Percentiles rank a stretch among this genome's conserved stretches.
Conservation (phyloP, 2,329 filamentous ascomycete species). For the Sordariomycetes sp. region DNA sequence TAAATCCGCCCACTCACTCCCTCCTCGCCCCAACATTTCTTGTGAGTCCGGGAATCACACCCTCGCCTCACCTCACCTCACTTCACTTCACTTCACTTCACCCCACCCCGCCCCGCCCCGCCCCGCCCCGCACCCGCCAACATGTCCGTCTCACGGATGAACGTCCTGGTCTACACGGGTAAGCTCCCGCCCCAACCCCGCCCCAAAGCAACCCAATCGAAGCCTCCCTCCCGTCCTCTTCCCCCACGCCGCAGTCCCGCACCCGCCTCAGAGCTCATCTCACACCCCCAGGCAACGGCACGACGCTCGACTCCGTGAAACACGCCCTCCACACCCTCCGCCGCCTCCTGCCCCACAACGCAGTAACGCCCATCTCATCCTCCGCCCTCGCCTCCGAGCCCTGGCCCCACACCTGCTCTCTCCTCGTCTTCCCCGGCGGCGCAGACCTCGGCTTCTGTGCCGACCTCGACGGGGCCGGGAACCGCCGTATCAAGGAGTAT, state of each 20-base stretch:
- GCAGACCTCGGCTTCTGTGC: slow-evolving; percentile 90
- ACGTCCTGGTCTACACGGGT: slow-evolving; percentile 91
- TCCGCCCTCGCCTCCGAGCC: slow-evolving; percentile 77
- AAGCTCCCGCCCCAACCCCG: slow-evolving; percentile 12
- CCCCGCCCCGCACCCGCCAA: neutral
- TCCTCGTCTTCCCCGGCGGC: slow-evolving; percentile 85
- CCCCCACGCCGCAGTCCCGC: too few species aligned
- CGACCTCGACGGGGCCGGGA: slow-evolving; percentile 76
- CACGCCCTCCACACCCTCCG: slow-evolving; percentile 82
- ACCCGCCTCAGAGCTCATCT: slow-evolving; percentile 6
- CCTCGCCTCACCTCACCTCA: neutral
- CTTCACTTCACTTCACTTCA: neutral
- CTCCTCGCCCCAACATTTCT: neutral
- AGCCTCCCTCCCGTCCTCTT: neutral
- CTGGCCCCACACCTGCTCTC: slow-evolving; percentile 74
- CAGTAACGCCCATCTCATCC: slow-evolving; percentile 74
- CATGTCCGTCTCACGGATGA: slow-evolving; percentile 63
- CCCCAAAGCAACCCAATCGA: neutral
- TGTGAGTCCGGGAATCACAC: neutral
- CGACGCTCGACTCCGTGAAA: slow-evolving; percentile 75
- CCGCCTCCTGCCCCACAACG: slow-evolving; percentile 79
- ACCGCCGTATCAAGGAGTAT: slow-evolving; percentile 70
- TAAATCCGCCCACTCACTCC: neutral
- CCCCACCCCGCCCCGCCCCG: neutral
- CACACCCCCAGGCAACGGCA: slow-evolving; percentile 54